phyloP scores from a whole-genome alignment of 192 early-diverging fungal genomes.

The Mycoemilia scoparia region DNA sequence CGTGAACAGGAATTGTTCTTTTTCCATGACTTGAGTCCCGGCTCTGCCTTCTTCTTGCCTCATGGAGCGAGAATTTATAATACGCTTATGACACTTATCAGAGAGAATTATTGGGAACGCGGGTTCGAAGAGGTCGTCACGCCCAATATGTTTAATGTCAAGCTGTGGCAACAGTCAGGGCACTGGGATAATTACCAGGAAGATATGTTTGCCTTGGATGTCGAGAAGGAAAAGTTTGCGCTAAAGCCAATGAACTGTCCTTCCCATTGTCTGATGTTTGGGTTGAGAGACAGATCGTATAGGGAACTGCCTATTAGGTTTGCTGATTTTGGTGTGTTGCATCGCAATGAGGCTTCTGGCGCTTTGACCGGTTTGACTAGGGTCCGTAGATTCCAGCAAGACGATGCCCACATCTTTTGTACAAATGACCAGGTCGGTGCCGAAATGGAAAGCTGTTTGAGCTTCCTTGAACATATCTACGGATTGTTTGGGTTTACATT shows the following conservation, averaged over 20 bases:
- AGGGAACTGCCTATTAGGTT: conserved; percentile 86
- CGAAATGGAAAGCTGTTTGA: conserved; percentile 72
- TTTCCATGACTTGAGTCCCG: conserved; percentile 88
- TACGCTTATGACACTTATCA: conserved; percentile 78
- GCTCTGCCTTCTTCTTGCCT: conserved; percentile 88
- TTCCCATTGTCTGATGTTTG: conserved; percentile 95
- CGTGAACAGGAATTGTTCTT: conserved; percentile 97
- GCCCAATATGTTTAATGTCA: conserved; percentile 97
- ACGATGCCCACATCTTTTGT: conserved; percentile 99
- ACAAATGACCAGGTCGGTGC: conserved; percentile 58
- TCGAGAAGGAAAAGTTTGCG: conserved; percentile 95
- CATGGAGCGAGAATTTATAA: conserved; percentile 94
- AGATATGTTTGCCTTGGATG: conserved; percentile 86
- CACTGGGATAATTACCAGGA: conserved; percentile 96
- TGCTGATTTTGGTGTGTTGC: conserved; percentile 96
- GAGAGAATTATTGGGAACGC: conserved; percentile 68
- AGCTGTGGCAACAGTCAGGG: conserved; percentile 91
- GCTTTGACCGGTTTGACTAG: conserved; percentile 88
- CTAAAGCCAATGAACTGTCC: conserved; percentile 99
- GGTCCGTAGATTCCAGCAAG: conserved; percentile 96
- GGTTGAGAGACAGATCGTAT: conserved; percentile 79
- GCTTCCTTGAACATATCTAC: conserved; percentile 83
- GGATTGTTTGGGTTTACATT: conserved; percentile 90
- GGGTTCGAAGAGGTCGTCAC: conserved; percentile 94
- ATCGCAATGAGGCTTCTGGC: conserved; percentile 86